Evolutionary conservation across 495 filamentous ascomycete genomes (phyloP), one percentile per base, ranked within the genome.

Genomic region (Neurospora sublineolata): DNA sequence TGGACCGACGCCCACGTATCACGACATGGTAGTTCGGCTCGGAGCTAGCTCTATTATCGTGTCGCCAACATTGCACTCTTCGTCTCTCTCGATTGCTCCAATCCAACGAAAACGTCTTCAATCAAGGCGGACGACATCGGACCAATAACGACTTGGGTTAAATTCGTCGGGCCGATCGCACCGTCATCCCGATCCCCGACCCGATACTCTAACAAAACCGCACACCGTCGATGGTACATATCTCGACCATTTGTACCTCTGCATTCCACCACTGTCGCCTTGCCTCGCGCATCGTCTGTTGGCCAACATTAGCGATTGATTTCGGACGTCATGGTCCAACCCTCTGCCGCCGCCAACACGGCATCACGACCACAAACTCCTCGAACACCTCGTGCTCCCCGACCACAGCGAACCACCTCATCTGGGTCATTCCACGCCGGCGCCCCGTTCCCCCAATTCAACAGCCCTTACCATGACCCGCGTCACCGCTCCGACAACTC

Each of bases 371-470:
- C 67, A 76, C 80, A 18, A 69, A 80, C 9, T 16, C 69, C 20
- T 73, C 76, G 1, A 74, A 75, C 37, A 37, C 78, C 40, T 36
- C 69, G 20, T 72, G 75, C 30, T 68, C 40, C 74, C 9, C 72
- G 71, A 39, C 70, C 76, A 12, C 74, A 64, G 23, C 79, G 78
- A 9, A 52, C 75, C 4, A 76, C 68, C 52, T 79, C 79, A 0
- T 75, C 78, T 10, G 84, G 84, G 46, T 85, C 83, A 16, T 86
- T 86, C 71, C 83, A 84, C 75, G 84, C 84, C 52, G 84, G 84
- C 71, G 82, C 80, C n/a, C 82, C 83, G 69, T 79, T 83, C 9
- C 83, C 83, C 37, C 74, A 77, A 41, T 75, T 76, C 42, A 64
- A 33, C 27, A 75, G 70, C 30, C 73, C 77, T 0, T 77, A 76